Base-by-base conservation (phyloP, 805 yeast genomes). In the Yamadazyma olivae region DNA sequence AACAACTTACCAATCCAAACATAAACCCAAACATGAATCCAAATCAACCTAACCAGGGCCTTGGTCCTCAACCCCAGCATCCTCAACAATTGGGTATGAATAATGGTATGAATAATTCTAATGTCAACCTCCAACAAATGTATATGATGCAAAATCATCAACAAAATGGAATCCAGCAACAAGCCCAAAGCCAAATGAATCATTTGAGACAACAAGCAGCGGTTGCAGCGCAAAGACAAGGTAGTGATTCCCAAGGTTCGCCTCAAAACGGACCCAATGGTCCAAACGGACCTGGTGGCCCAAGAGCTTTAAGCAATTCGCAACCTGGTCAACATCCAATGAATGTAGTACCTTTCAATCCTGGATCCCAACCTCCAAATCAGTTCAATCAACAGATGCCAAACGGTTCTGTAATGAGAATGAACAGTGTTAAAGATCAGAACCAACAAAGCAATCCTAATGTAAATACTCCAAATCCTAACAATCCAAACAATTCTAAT, bases 111-210 rank as follows among this genome's bases (percentile, higher is more conserved):
- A 36, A 36, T 23, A 32, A 32, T 23, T 13, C 26, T 17, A 31
- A 31, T 14, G 18, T 27, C 20, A 28, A 31, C 27, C 38, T 51
- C 32, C 65, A 54, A 38, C 65, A 56, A 40, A 49, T 64, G 41
- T 59, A 49, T 39, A 38, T 55, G 43, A 48, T 50, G 15, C 59
- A 54, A 39, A 50, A 50, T 22, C 49, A 39, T 26, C 45, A 36
- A 18, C 50, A 43, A 22, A 31, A 62, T 38, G 43, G 62, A 23
- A 61, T 61, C 27, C 75, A 70, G 40, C 72, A 67, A 41, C 71
- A 61, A 36, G 71, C 76, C 3, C 78, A 71, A 48, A 58, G 55
- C 28, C 78, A 72, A 51, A 70, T 71, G 78, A 71, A 67, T 47
- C 70, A 61, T 41, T 52, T 69, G 38, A 64, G 77, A 32, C 79